Conservation (phyloP, 306 rosid species). For the Mucuna pruriens region DNA sequence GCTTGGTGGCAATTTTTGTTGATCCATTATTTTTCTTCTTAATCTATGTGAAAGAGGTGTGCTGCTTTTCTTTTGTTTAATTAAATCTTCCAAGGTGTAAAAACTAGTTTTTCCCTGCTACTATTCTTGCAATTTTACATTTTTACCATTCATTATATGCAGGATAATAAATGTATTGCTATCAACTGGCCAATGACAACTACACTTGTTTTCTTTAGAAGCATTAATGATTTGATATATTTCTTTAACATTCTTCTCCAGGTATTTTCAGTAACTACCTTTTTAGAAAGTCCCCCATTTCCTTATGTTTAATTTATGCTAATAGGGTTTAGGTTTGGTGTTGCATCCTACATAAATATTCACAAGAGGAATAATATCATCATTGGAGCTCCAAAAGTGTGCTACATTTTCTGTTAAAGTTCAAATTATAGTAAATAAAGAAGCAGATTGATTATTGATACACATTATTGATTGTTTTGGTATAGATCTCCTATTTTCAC, state of each 20-base stretch:
- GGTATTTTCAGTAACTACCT: constrained; percentile 48
- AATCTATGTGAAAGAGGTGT: constrained; percentile 56
- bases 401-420: not conserved
- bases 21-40: constrained; percentile 82
- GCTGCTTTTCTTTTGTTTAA: constrained; percentile 19
- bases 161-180: constrained; percentile 59
- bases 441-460: not conserved
- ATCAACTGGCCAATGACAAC: constrained; percentile 51
- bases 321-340: not conserved
- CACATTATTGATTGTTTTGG: not conserved
- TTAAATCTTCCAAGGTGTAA: constrained; percentile 6
- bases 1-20: constrained; percentile 70
- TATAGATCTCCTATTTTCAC: too few relatives aligned
- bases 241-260: constrained; percentile 80
- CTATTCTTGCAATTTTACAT: constrained; percentile 8
- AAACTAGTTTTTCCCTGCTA: constrained; percentile 3
- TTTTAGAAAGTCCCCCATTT: not conserved
- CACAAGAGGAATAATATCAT: not conserved
- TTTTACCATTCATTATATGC: constrained; percentile 36
- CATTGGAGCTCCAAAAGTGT: not conserved
- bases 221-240: constrained; percentile 73
- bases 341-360: not conserved
- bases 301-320: not conserved
- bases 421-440: not conserved
- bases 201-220: constrained; percentile 65